Evolutionary conservation across 2,329 filamentous ascomycete genomes (phyloP).

Genomic region (Tolypocladium nubicola): DNA sequence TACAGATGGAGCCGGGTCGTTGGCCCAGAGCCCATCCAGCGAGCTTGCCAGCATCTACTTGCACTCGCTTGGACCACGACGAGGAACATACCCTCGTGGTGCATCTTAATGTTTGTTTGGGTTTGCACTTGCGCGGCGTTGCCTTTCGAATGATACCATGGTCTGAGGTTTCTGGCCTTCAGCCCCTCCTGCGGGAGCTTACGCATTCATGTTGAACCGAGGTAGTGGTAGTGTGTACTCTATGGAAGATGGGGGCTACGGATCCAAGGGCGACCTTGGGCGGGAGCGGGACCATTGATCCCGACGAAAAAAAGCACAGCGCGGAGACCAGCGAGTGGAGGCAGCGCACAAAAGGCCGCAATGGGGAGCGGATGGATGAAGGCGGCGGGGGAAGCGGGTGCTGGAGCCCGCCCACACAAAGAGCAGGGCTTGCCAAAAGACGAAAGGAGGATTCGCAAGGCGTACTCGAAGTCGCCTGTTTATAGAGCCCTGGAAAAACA

Average conservation of each 20-base stretch:
- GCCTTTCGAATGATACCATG: constrained; percentile 18
- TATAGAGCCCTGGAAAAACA: not conserved
- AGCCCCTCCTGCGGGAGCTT: constrained; percentile 1
- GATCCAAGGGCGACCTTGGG: constrained; percentile 14
- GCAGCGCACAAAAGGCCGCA: too few species aligned
- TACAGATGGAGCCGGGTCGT: not conserved
- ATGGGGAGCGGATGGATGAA: too few species aligned
- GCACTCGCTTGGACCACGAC: constrained; percentile 2
- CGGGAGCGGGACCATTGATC: not conserved
- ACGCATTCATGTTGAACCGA: constrained; percentile 4
- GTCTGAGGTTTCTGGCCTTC: constrained; percentile 9
- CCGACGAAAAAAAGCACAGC: not conserved
- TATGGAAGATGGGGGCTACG: constrained; percentile 7
- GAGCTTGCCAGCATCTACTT: not conserved
- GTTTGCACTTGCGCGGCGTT: constrained; percentile 9
- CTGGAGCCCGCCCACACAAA: not conserved
- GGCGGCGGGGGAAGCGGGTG: not conserved
- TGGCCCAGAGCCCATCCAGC: not conserved
- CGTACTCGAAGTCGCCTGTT: not conserved
- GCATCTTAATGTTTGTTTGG: constrained; percentile 7
- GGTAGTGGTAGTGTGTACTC: constrained; percentile 16
- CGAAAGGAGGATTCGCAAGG: not conserved
- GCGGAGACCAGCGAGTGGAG: not conserved
- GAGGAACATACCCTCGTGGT: constrained; percentile 5
- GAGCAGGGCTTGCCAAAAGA: not conserved